Base-by-base conservation (phyloP, 2,329 filamentous ascomycete genomes). In the Waltergamsia citrina region DNA sequence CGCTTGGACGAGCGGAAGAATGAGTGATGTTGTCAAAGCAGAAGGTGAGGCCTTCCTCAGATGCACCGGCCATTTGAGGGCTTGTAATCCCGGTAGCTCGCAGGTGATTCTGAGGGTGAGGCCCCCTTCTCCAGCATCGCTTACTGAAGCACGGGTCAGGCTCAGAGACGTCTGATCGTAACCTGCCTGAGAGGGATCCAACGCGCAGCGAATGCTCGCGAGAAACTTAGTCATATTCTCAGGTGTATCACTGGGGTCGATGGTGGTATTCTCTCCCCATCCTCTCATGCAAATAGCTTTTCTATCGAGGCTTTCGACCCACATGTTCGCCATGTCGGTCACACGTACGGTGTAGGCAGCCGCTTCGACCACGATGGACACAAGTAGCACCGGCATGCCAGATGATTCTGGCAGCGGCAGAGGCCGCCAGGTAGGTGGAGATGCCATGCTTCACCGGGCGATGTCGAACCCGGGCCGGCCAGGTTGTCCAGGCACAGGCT, bases 251-350 rank as follows among this genome's bases (percentile, higher is more conserved):
- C 71, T 77, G 2, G 84, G 78, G 49, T 90, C 82, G 40, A 90
- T 86, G 40, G 72, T 78, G 12, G 79, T 83, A 44, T 76, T 69
- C 43, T 79, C 68, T 17, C 69, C 58, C 36, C 73, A 63, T 20
- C 75, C 80, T 38, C 81, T 72, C 38, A 66, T 59, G 36, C 78
- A 67, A 37, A 90, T 81, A 9, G 62, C 65, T n/a, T 62, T 64
- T 16, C 74, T 63, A 36, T 76, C 69, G 16, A 87, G 57, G 7
- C 54, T 64, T 55, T 88, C 83, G 18, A 62, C 58, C 84, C 84
- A 92, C n/a, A 87, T 61, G 43, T 78, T 71, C 49, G 71, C 77
- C 38, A 87, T 65, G 50, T 90, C 84, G 3, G 81, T 85, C 25
- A 90, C 50, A 38, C 74, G 67, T 19, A 88, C 52, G 3, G 60